Evolutionary conservation across 1,139 yeast genomes (phyloP), one percentile per base, ranked within the genome.

Genomic region (Blastobotrys arbuscula): DNA sequence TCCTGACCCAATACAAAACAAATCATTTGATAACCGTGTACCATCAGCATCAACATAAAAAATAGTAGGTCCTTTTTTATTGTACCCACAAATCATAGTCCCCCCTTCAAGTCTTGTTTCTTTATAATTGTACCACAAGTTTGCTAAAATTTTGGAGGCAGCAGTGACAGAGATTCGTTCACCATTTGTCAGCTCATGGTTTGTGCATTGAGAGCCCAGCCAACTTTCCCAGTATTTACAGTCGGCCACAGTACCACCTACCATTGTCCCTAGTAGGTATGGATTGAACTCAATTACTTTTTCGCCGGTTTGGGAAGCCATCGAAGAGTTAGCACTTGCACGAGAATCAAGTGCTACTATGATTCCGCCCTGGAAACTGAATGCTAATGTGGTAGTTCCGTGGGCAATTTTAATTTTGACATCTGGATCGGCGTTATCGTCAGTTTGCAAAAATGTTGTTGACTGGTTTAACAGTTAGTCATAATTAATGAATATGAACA

Each of bases 241-340:
- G 71, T 92, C 99, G 26, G 98, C 98, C 46, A 98, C 99, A 74
- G 97, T 97, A 71, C 99, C 98, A 71, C 99, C 98, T 34, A 98
- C 99, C 97, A 92, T 83, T 30, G 98, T 92, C 57, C 99, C 99
- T 61, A 92, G 77, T 58, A 92, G 72, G 64, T 86, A 84, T 47
- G 97, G 96, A 68, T 94, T 92, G 71, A 94, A 94, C 68, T 92
- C 92, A 65, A 92, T 90, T 48, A 94, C 98, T 70, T 92, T 94
- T 71, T 92, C 90, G 56, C 92, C 98, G 1, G 97, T 89, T 69
- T 90, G 97, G 23, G 97, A 89, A 15, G 97, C 98, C 61, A 94
- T 84, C 97, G 97, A 92, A 62, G 85, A 84, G 48, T 97, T 97
- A 12, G 95, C 96, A n/a, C 97, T 85, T 53, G 98, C 97, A 69